Percentiles rank a stretch among this genome's conserved stretches.
phyloP scores from a whole-genome alignment of 176 grass and related monocot genomes.

The Saccharum officinarum region DNA sequence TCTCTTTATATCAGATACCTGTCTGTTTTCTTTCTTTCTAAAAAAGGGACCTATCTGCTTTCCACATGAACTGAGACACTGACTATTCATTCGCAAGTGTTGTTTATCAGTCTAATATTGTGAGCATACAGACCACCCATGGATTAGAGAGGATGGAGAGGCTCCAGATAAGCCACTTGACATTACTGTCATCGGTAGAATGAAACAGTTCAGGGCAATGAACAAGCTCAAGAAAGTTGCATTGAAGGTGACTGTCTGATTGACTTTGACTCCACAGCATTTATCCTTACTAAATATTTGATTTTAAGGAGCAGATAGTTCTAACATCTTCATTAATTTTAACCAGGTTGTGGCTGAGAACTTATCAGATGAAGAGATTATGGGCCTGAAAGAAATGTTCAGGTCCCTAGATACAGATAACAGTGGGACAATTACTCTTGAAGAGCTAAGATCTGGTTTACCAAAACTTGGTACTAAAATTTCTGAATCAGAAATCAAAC shows the following conservation, averaged over 20 bases:
- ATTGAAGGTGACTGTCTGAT: constrained; percentile 66
- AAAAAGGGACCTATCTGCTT: background rate
- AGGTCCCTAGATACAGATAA: constrained; percentile 96
- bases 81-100: constrained; percentile 15
- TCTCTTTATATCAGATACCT: constrained; percentile 1
- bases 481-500: constrained; percentile 92
- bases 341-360: constrained; percentile 86
- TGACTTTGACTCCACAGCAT: constrained; percentile 22
- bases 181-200: constrained; percentile 90
- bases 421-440: constrained; percentile 93
- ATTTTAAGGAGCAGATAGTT: constrained; percentile 11
- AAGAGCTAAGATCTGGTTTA: constrained; percentile 97
- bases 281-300: background rate
- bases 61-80: background rate
- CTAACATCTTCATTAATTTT: constrained; percentile 26
- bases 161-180: constrained; percentile 97
- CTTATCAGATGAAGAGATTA: constrained; percentile 96
- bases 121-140: constrained; percentile 75
- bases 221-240: constrained; percentile 99
- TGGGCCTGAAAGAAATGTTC: constrained; percentile 98
- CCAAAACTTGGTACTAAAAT: constrained; percentile 98
- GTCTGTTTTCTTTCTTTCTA: background rate
- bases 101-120: constrained; percentile 44
- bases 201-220: constrained; percentile 99
- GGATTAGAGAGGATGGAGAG: constrained; percentile 99